These are phyloP conservation scores for Elaeis guineensis DNA, from an alignment of 176 grass and related monocot species.

Conservation along the genomic window DNA sequence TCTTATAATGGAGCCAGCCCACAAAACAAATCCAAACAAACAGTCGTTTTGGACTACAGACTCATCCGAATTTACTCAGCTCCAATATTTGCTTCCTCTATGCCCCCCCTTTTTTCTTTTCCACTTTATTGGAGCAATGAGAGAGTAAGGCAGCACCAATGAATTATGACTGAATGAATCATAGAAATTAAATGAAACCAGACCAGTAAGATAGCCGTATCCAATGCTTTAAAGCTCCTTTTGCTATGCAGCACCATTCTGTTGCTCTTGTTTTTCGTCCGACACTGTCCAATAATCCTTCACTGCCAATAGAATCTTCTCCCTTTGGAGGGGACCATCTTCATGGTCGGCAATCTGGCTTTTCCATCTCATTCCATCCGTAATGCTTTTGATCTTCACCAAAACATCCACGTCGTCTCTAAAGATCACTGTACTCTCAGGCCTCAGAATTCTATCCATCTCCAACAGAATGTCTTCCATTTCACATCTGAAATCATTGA, in stretches of 20 bases:
- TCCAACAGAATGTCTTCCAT: constrained; percentile 45
- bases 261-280: constrained; percentile 20
- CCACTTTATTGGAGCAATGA: no score
- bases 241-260: not conserved
- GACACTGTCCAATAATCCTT: constrained; percentile 43
- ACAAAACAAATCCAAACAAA: no score
- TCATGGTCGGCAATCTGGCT: constrained; percentile 44
- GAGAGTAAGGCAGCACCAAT: no score
- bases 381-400: constrained; percentile 34
- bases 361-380: constrained; percentile 45
- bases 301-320: constrained; percentile 41
- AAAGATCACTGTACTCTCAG: constrained; percentile 38
- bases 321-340: constrained; percentile 27
- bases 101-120: no score
- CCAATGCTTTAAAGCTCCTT: not conserved
- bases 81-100: no score
- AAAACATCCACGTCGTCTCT: constrained; percentile 42
- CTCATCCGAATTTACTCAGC: no score
- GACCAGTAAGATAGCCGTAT: no score
- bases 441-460: constrained; percentile 50
- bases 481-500: constrained; percentile 24
- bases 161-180: no score
- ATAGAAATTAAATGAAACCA: no score
- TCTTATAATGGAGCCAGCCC: no score
- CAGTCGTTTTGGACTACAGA: no score